A percentile compares a stretch with the other conserved stretches of the same genome.
Conservation (phyloP, 169 alveolate species). For the Eimeria tenella region DNA sequence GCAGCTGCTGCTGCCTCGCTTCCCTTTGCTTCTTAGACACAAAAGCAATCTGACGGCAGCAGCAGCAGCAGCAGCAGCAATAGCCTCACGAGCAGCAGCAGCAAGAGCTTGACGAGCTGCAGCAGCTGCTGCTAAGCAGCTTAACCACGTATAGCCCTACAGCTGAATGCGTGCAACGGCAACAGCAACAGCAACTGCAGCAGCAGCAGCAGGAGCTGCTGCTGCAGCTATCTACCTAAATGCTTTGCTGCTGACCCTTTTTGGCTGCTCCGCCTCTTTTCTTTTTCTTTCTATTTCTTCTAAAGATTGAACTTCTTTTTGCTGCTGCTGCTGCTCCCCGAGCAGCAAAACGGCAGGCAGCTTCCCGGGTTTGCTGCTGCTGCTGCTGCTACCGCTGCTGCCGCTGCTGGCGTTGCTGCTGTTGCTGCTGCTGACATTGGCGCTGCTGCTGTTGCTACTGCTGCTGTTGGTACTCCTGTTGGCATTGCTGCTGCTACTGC, state of each 20-base stretch:
- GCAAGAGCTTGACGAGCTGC: neutral
- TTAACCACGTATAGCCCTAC: neutral
- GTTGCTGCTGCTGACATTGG: neutral
- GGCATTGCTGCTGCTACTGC: slow-evolving; percentile 23
- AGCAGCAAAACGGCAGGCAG: slow-evolving; percentile 8
- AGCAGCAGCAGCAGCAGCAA: slow-evolving; percentile 9
- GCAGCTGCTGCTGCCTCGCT: slow-evolving; percentile 23
- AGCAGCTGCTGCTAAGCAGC: neutral
- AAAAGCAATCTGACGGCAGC: slow-evolving; percentile 60
- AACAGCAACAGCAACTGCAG: neutral
- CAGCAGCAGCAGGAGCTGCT: neutral
- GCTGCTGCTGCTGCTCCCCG: slow-evolving; percentile 1
- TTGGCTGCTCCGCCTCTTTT: slow-evolving; percentile 19
- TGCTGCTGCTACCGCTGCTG: too few species aligned
- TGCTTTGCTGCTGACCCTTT: neutral
- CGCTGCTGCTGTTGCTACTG: slow-evolving; percentile 12
- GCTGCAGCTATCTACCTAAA: neutral
- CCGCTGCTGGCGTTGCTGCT: too few species aligned
- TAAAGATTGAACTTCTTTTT: neutral
- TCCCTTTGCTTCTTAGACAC: slow-evolving; percentile 73
- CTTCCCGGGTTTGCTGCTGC: neutral
- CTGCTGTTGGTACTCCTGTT: too few species aligned
- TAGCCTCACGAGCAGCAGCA: neutral
- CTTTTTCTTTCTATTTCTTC: slow-evolving; percentile 4
- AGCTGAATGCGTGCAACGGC: neutral